phyloP scores from a whole-genome alignment of 2,329 filamentous ascomycete genomes.

The Colletotrichum sp. region DNA sequence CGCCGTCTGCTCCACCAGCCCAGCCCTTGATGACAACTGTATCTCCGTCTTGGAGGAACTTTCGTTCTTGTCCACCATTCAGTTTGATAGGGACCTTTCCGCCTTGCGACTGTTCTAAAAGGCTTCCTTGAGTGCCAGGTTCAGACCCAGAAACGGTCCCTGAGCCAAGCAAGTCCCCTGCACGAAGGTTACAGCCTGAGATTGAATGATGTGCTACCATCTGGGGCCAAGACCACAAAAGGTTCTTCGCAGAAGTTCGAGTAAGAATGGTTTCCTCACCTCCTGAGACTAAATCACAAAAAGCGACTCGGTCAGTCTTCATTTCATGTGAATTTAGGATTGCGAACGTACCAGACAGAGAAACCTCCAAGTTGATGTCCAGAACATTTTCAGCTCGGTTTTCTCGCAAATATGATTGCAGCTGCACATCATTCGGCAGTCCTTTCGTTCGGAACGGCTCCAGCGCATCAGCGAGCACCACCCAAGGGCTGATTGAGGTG shows the following conservation, averaged over 20 bases:
- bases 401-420: constrained; percentile 59
- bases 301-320: background rate
- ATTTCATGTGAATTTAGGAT: background rate
- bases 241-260: constrained; percentile 40
- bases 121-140: constrained; percentile 67
- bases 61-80: constrained; percentile 67
- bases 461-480: constrained; percentile 65
- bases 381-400: constrained; percentile 39
- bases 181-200: constrained; percentile 75
- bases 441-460: constrained; percentile 26
- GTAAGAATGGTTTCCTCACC: constrained; percentile 37
- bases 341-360: constrained; percentile 35
- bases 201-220: constrained; percentile 84
- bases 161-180: constrained; percentile 77
- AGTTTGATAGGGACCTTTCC: constrained; percentile 70
- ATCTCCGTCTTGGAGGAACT: constrained; percentile 78
- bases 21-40: constrained; percentile 69
- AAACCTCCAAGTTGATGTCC: constrained; percentile 42
- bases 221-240: constrained; percentile 83
- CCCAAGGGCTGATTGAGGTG: constrained; percentile 66
- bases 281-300: constrained; percentile 20
- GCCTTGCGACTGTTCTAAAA: constrained; percentile 74
- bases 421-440: constrained; percentile 34
- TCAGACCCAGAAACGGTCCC: constrained; percentile 75
- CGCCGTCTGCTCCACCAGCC: constrained; percentile 67